Evolutionary conservation across 768 basidiomycete species (phyloP), one percentile per base, ranked within the genome.

Genomic region (Candolleomyces efflorescens): DNA sequence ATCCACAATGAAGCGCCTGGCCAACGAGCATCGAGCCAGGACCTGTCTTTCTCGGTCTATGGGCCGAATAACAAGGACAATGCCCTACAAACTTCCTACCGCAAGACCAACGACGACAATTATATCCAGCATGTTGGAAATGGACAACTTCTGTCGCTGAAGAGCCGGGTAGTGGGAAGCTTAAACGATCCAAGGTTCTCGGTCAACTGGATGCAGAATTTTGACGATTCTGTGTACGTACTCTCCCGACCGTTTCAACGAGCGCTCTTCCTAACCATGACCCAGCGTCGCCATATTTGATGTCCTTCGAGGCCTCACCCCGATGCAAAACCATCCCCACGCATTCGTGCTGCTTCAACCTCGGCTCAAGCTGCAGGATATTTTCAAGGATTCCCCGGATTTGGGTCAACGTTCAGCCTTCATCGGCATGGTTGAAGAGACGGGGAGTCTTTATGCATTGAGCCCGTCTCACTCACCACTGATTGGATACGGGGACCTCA

Each of bases 271-370:
- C 36, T 48, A 43, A 44, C 58, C 18, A 53, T 17, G 48, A 43
- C 58, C 4, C 63, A 92, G 92, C 57, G 94, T 96, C 27, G 91
- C 89, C 36, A 78, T 91, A 23, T 91, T 93, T 63, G 91, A 94
- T 66, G 82, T 93, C 46, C 75, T 92, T 5, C 79, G 78, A 17
- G 68, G 71, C 36, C 57, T 69, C 46, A 55, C 63, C 36, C 60
- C 56, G 15, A 51, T 61, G 52, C 66, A 70, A 62, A 66, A 69
- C 43, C 60, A 56, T 22, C 62, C 58, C 59, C 81, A 62, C 73
- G 85, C 94, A 3, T 86, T 96, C 65, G 86, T 92, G 7, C 83
- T 98, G 11, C 84, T 94, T 13, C 95, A 98, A 68, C 94, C 95
- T 12, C 86, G 83, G 1, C 87, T 90, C 0, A 80, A 83, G 36